Percentiles rank a stretch among this genome's conserved stretches.
These are phyloP conservation scores for Fraxinus velutina DNA, from an alignment of 305 asterid species.

Conservation along the genomic window DNA sequence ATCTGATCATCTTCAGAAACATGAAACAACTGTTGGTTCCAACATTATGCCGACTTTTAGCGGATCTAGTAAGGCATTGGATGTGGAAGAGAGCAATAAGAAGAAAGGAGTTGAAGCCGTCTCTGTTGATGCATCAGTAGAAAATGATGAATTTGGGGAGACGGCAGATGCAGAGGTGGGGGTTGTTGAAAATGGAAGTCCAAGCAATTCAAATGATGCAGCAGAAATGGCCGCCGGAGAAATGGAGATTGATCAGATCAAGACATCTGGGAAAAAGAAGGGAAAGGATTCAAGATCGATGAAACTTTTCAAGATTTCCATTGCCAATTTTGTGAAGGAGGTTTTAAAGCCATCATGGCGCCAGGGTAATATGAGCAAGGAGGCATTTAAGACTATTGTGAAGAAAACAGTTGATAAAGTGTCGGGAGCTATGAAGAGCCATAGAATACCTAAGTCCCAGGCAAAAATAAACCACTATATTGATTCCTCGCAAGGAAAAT, in stretches of 20 bases:
- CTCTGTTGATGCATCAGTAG: slow-evolving; percentile 39
- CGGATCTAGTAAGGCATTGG: slow-evolving; percentile 48
- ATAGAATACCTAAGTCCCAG: slow-evolving; percentile 79
- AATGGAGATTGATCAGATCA: slow-evolving; percentile 71
- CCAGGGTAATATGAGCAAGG: slow-evolving; percentile 99
- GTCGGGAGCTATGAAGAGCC: slow-evolving; percentile 88
- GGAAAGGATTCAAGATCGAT: slow-evolving; percentile 63
- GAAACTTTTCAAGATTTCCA: slow-evolving; percentile 62
- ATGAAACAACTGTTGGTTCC: slow-evolving; percentile 55
- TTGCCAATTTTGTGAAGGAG: slow-evolving; percentile 93
- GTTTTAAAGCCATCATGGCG: slow-evolving; percentile 97
- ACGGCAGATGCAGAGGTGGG: slow-evolving; percentile 82
- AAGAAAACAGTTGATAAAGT: slow-evolving; percentile 98
- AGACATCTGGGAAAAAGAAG: slow-evolving; percentile 54
- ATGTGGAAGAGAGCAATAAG: slow-evolving; percentile 40
- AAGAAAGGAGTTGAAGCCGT: slow-evolving; percentile 40
- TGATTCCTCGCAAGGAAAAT: slow-evolving; percentile 80
- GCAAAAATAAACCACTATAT: slow-evolving; percentile 74
- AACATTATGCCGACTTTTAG: slow-evolving; percentile 42
- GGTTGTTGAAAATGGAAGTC: slow-evolving; percentile 61
- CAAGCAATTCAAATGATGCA: slow-evolving; percentile 50
- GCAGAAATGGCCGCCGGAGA: slow-evolving; percentile 53
- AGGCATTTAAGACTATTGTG: slow-evolving; percentile 95
- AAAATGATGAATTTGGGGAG: slow-evolving; percentile 80
- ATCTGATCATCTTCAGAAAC: slow-evolving; percentile 39